Percentiles rank a stretch among this genome's conserved stretches.
Conservation (phyloP, 495 filamentous ascomycete genomes). For the Letharia lupina region DNA sequence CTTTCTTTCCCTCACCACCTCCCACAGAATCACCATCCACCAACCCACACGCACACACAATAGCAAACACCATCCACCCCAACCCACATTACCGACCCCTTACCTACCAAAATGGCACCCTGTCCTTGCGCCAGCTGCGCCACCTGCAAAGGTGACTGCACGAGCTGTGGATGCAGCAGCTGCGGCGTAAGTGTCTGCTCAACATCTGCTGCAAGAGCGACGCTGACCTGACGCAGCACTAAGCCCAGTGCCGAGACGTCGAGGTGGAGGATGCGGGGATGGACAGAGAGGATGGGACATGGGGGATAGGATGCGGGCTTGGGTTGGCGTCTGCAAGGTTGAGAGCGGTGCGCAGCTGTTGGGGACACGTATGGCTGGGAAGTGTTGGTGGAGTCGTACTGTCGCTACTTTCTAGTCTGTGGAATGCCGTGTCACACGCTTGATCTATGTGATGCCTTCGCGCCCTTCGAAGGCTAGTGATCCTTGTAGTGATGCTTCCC, state of each 20-base stretch:
- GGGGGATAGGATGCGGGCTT: not conserved
- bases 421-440: not conserved
- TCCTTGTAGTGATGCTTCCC: not conserved
- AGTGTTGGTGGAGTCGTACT: not conserved
- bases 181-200: constrained; percentile 21
- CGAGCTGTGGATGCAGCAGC: constrained; percentile 20
- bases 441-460: not conserved
- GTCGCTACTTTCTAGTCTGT: not conserved
- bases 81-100: not conserved
- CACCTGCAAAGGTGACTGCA: constrained; percentile 15
- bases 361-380: not conserved
- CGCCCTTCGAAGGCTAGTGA: not conserved
- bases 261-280: not conserved
- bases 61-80: not conserved
- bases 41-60: not conserved
- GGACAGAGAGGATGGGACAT: not conserved
- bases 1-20: not conserved
- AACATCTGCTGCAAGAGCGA: not conserved
- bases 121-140: constrained; percentile 17
- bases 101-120: constrained; percentile 16
- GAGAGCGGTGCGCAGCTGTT: not conserved
- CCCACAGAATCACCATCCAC: not conserved
- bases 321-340: not conserved
- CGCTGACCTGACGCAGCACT: not conserved
- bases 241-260: not conserved